Percentiles rank a stretch among this genome's conserved stretches.
These are phyloP conservation scores for Knoxdaviesia capensis DNA, from an alignment of 2,329 filamentous ascomycete genomes.

Conservation along the genomic window DNA sequence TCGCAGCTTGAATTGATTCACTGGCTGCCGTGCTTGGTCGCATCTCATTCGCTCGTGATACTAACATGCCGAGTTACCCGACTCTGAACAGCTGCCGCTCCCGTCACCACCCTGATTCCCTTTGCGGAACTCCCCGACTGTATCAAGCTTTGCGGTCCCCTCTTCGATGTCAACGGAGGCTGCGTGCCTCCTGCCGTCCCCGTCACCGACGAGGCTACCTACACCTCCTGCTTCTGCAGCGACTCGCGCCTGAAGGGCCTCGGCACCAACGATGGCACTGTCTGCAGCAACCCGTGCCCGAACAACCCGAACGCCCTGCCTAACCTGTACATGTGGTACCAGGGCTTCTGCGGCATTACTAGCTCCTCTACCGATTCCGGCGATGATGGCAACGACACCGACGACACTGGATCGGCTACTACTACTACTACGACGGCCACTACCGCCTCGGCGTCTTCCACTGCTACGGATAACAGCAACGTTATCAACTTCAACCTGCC, in stretches of 20 bases:
- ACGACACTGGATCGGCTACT: constrained; percentile 1
- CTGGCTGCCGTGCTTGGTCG: not conserved
- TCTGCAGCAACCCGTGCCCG: constrained; percentile 40
- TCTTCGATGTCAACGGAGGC: constrained; percentile 49
- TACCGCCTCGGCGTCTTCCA: not conserved
- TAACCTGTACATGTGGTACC: constrained; percentile 51
- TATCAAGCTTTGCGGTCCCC: constrained; percentile 33
- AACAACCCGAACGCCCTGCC: constrained; percentile 21
- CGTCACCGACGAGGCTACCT: constrained; percentile 27
- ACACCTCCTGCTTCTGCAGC: constrained; percentile 56
- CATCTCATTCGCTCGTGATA: not conserved
- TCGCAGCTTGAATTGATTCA: not conserved
- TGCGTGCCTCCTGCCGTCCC: constrained; percentile 42
- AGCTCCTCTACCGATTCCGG: constrained; percentile 6
- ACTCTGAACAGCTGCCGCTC: not conserved
- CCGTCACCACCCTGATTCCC: constrained; percentile 31
- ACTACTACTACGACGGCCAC: constrained; percentile 7
- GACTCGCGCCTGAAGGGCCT: constrained; percentile 38
- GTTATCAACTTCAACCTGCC: not conserved
- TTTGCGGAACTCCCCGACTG: constrained; percentile 41
- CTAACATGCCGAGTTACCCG: not conserved
- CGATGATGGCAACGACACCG: constrained; percentile 4
- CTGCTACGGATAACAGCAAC: not conserved
- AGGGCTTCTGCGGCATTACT: constrained; percentile 35
- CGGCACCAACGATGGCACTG: constrained; percentile 29